Percentiles rank a stretch among this genome's conserved stretches.
Evolutionary conservation across 1,139 yeast species (phyloP).

Genomic region (Hyphopichia burtonii): DNA sequence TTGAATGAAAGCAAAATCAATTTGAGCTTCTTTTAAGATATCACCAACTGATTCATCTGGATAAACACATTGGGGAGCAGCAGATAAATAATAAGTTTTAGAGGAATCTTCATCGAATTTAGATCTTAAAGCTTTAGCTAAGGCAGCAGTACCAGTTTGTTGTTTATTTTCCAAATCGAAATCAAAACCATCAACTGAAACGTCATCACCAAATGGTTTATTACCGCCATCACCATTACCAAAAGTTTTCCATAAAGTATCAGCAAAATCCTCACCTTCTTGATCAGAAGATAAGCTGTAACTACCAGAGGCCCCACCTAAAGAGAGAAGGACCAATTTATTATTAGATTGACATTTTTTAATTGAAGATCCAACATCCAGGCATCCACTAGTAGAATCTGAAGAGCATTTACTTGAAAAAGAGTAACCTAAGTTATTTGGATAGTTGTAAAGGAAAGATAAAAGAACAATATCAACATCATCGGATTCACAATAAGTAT

Average conservation of each 20-base stretch:
- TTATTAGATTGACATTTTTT: slow-evolving; percentile 79
- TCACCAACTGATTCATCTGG: slow-evolving; percentile 87
- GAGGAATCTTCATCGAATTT: slow-evolving; percentile 54
- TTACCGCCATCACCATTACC: slow-evolving; percentile 65
- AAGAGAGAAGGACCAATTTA: slow-evolving; percentile 71
- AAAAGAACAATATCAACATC: slow-evolving; percentile 71
- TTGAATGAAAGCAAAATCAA: slow-evolving; percentile 89
- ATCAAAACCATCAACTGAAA: slow-evolving; percentile 47
- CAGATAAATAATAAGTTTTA: slow-evolving; percentile 73
- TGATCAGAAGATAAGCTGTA: slow-evolving; percentile 70
- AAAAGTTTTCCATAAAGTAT: slow-evolving; percentile 77
- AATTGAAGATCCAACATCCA: slow-evolving; percentile 71
- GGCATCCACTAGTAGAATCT: slow-evolving; percentile 30
- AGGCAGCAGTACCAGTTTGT: slow-evolving; percentile 57
- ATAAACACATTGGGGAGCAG: slow-evolving; percentile 94
- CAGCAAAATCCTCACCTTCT: slow-evolving; percentile 69
- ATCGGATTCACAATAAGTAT: slow-evolving; percentile 66
- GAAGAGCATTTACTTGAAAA: slow-evolving; percentile 1
- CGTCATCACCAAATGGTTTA: slow-evolving; percentile 70
- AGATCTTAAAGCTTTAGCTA: slow-evolving; percentile 59
- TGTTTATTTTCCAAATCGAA: slow-evolving; percentile 45
- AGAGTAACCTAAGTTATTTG: slow-evolving; percentile 20
- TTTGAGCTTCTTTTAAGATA: slow-evolving; percentile 54
- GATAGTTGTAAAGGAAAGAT: slow-evolving; percentile 68
- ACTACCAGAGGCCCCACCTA: slow-evolving; percentile 84